These are phyloP conservation scores for Camellia sinensis DNA, from an alignment of 148 eudicot species.

Conservation along the genomic window DNA sequence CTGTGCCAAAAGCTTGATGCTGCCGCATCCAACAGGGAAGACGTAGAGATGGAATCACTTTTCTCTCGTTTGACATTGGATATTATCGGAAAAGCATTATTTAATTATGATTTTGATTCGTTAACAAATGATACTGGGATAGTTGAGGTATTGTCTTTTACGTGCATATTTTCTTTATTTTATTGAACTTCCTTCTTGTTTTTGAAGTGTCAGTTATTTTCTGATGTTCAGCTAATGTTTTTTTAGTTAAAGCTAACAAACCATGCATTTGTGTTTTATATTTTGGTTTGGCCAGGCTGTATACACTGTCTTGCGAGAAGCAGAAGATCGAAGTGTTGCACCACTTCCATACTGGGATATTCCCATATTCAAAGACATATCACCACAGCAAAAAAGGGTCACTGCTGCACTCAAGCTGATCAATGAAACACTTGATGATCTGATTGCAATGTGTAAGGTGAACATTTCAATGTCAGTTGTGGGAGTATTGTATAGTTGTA, in stretches of 20 bases:
- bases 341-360: slow-evolving; percentile 98
- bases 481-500: not conserved
- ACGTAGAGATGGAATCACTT: slow-evolving; percentile 97
- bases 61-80: slow-evolving; percentile 93
- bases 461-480: slow-evolving; percentile 16
- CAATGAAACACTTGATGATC: slow-evolving; percentile 70
- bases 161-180: slow-evolving; percentile 3
- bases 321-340: slow-evolving; percentile 82
- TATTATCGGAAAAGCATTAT: slow-evolving; percentile 93
- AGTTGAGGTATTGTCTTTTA: slow-evolving; percentile 59
- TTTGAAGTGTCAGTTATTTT: not conserved
- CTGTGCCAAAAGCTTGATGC: slow-evolving; percentile 80
- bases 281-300: slow-evolving; percentile 73
- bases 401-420: slow-evolving; percentile 81
- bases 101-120: slow-evolving; percentile 96
- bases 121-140: slow-evolving; percentile 89
- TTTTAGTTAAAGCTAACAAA: not conserved
- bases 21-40: slow-evolving; percentile 78
- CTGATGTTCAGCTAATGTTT: not conserved
- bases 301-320: slow-evolving; percentile 87
- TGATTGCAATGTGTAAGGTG: slow-evolving; percentile 95
- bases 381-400: slow-evolving; percentile 80
- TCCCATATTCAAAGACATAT: slow-evolving; percentile 96
- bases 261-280: slow-evolving; percentile 15
- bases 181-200: slow-evolving; percentile 13